These are phyloP conservation scores for Chondrostereum purpureum DNA, from an alignment of 1,284 basidiomycete genomes.

Conservation along the genomic window DNA sequence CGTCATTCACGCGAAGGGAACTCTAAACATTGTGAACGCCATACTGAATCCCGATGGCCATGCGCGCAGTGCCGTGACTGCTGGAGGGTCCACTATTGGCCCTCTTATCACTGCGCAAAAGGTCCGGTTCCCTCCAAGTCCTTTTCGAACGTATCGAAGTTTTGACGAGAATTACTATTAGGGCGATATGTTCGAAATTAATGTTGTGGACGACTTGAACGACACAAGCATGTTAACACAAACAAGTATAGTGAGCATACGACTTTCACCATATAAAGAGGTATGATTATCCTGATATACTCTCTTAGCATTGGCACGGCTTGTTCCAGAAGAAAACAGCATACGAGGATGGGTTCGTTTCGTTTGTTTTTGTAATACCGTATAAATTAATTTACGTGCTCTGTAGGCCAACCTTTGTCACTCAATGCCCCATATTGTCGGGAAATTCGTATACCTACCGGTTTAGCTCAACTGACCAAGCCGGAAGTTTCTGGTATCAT, in stretches of 20 bases:
- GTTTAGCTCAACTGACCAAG: slow-evolving; percentile 24
- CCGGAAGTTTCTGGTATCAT: slow-evolving; percentile 26
- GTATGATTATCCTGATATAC: too few relatives aligned
- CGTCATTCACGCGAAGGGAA: too few relatives aligned
- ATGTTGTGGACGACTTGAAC: slow-evolving; percentile 20
- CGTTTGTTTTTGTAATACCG: too few relatives aligned
- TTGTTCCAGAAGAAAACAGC: slow-evolving; percentile 14
- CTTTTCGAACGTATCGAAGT: too few relatives aligned
- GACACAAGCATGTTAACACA: slow-evolving; percentile 21
- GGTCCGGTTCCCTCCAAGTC: slow-evolving; percentile 1
- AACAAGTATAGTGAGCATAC: slow-evolving; percentile 20
- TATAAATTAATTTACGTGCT: too few relatives aligned
- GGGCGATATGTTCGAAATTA: slow-evolving; percentile 20
- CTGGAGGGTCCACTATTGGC: slow-evolving; percentile 6
- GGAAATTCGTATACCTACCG: slow-evolving; percentile 26
- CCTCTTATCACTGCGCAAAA: slow-evolving; percentile 13
- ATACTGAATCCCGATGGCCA: too few relatives aligned
- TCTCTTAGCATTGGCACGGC: slow-evolving; percentile 18
- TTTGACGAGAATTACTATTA: too few relatives aligned
- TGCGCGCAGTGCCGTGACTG: slow-evolving; percentile 12
- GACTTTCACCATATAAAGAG: slow-evolving; percentile 4
- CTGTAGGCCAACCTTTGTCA: slow-evolving; percentile 10
- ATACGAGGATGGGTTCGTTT: slow-evolving; percentile 18
- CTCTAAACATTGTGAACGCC: too few relatives aligned
- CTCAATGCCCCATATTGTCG: slow-evolving; percentile 22